A percentile compares a stretch with the other conserved stretches of the same genome.
phyloP scores from a whole-genome alignment of 371 early-diverging fungal species.

The Mortierella sp. region DNA sequence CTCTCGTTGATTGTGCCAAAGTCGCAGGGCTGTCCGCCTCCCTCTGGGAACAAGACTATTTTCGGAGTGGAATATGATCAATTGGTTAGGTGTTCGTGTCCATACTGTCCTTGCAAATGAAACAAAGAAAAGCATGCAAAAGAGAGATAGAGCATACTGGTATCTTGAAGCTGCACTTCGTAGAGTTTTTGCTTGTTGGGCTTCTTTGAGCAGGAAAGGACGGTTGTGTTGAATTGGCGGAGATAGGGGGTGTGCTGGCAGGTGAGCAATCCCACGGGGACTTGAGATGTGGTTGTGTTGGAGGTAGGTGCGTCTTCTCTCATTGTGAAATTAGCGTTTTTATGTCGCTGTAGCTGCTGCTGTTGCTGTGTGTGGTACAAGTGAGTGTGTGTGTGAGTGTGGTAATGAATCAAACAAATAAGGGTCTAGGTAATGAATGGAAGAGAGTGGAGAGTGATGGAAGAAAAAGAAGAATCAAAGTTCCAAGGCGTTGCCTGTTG shows the following conservation, averaged over 20 bases:
- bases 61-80: neutral
- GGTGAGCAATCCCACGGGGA: constrained; percentile 61
- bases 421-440: neutral
- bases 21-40: constrained; percentile 83
- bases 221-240: constrained; percentile 50
- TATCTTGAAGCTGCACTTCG: constrained; percentile 61
- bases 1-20: constrained; percentile 71
- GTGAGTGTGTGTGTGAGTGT: too few species aligned
- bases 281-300: constrained; percentile 20
- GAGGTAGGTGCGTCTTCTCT: constrained; percentile 3
- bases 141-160: constrained; percentile 29
- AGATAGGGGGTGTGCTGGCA: constrained; percentile 62
- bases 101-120: neutral
- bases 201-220: constrained; percentile 55
- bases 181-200: constrained; percentile 60
- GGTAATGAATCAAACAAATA: neutral
- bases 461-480: constrained; percentile 2
- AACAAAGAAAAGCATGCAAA: neutral
- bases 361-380: neutral
- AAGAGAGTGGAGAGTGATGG: neutral
- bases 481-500: too few species aligned
- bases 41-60: constrained; percentile 80
- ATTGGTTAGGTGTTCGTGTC: neutral
- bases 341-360: neutral
- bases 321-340: constrained; percentile 9